These are phyloP conservation scores for Eucalyptus regnans DNA, from an alignment of 345 rosid species.

Conservation along the genomic window DNA sequence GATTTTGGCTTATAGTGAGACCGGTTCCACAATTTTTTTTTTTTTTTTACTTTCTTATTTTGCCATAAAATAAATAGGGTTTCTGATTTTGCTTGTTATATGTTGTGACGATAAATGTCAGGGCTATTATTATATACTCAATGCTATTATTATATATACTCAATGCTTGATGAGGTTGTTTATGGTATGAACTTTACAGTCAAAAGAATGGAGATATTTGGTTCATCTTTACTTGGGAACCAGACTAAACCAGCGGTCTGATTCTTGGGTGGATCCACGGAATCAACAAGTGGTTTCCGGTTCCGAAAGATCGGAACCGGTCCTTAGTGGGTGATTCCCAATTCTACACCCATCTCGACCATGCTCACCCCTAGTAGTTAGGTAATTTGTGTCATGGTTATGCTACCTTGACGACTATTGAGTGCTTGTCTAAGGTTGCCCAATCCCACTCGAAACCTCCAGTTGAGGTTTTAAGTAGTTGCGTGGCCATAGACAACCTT, in stretches of 20 bases:
- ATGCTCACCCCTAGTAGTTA: accelerated
- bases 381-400: neutral
- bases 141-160: no score
- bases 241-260: accelerated
- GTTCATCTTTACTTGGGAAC: no score
- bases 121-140: no score
- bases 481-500: neutral
- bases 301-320: accelerated
- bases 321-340: accelerated
- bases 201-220: no score
- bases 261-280: accelerated
- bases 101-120: no score
- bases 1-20: no score
- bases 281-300: accelerated
- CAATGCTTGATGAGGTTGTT: no score
- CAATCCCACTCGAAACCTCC: neutral
- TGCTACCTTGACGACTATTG: neutral
- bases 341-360: accelerated
- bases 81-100: no score
- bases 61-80: no score
- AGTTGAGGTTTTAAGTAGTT: neutral
- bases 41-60: no score
- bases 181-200: accelerated
- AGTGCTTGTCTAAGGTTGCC: neutral
- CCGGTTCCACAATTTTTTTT: no score